Evolutionary conservation across 2,329 filamentous ascomycete genomes (phyloP).

Genomic region (Pseudocercospora cruenta): DNA sequence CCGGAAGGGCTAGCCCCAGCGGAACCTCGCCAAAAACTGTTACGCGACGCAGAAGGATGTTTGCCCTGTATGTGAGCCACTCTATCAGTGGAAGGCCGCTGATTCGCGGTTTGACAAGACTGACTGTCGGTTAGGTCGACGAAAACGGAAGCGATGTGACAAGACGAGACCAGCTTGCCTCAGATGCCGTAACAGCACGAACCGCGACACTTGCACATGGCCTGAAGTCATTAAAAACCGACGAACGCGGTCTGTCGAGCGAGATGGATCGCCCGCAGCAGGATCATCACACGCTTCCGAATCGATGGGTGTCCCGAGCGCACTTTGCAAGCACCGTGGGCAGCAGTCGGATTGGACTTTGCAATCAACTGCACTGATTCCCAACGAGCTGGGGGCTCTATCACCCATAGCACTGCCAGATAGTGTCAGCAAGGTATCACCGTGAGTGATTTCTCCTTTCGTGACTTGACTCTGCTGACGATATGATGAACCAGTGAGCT

Average conservation of each 20-base stretch:
- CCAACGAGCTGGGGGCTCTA: constrained; percentile 4
- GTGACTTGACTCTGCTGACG: not conserved
- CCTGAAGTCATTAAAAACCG: constrained; percentile 1
- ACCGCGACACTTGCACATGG: constrained; percentile 22
- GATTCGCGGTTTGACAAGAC: not conserved
- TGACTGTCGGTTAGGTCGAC: constrained; percentile 22
- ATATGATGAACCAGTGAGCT: constrained; percentile 9
- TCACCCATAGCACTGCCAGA: constrained; percentile 8
- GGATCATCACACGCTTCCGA: not conserved
- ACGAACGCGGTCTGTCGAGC: not conserved
- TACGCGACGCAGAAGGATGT: constrained; percentile 18
- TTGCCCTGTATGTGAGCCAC: constrained; percentile 24
- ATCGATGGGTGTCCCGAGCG: not conserved
- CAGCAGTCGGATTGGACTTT: not conserved
- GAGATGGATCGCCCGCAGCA: not conserved
- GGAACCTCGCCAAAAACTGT: constrained; percentile 11
- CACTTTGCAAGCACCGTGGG: not conserved
- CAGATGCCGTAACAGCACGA: constrained; percentile 27
- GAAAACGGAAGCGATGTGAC: constrained; percentile 31
- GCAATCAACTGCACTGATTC: not conserved
- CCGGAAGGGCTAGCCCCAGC: constrained; percentile 17
- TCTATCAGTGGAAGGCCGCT: not conserved
- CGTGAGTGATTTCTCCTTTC: constrained; percentile 10
- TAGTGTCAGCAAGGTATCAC: constrained; percentile 13
- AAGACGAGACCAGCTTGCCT: constrained; percentile 20